Percentiles rank a stretch among this genome's conserved stretches.
Conservation (phyloP, 1,139 yeast species). For the Diutina rugosa region DNA sequence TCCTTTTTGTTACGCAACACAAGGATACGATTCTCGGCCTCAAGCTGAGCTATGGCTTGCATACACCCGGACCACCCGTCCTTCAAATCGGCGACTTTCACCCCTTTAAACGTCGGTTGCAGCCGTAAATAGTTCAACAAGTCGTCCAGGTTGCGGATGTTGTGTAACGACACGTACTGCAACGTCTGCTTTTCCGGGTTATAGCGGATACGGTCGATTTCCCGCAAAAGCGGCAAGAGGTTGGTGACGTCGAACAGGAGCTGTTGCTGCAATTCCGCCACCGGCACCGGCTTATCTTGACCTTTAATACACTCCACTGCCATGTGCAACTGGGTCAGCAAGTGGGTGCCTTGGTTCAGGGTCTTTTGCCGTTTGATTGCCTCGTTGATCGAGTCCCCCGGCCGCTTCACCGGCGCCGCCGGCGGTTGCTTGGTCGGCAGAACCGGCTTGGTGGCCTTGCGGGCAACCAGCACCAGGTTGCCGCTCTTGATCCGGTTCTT, state of each 20-base stretch:
- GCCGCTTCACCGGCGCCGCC: conserved; percentile 4
- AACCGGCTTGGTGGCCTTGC: conserved; percentile 6
- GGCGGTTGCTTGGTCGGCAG: conserved; percentile 6
- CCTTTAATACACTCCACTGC: conserved; percentile 79
- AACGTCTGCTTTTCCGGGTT: conserved; percentile 49
- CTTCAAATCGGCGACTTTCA: conserved; percentile 74
- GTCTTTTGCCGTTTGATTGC: conserved; percentile 25
- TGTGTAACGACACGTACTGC: conserved; percentile 80
- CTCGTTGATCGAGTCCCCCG: conserved; percentile 18
- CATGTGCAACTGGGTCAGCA: conserved; percentile 68
- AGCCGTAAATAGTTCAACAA: conserved; percentile 59
- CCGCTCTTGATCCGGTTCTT: conserved; percentile 36
- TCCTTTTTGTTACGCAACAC: conserved; percentile 88
- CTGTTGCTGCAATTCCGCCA: conserved; percentile 47
- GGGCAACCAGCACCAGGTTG: conserved; percentile 23
- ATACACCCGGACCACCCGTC: conserved; percentile 98
- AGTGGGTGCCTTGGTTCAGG: conserved; percentile 41
- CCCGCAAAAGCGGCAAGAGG: conserved; percentile 56
- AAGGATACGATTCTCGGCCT: conserved; percentile 60
- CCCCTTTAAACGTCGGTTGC: conserved; percentile 82
- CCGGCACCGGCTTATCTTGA: conserved; percentile 56
- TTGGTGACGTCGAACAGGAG: conserved; percentile 31
- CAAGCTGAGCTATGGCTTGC: conserved; percentile 64
- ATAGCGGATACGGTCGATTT: conserved; percentile 62
- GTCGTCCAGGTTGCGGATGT: conserved; percentile 72